A percentile compares a stretch with the other conserved stretches of the same genome.
Conservation (phyloP, 352 stramenopile species). For the Globisporangium okanoganense region DNA sequence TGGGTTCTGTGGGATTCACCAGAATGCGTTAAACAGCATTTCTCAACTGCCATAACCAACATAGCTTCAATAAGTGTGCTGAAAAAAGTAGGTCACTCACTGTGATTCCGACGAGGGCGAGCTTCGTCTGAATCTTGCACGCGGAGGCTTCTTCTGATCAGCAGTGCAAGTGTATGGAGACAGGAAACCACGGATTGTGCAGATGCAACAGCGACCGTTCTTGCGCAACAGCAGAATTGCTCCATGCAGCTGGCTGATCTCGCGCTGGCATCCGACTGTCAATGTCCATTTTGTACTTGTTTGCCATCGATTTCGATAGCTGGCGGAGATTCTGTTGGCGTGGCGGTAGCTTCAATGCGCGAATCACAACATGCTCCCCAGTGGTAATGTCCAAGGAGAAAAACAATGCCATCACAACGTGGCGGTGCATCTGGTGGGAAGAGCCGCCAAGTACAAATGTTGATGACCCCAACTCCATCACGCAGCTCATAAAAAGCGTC, state of each 20-base stretch:
- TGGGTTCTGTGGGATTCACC: background rate
- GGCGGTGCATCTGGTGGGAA: background rate
- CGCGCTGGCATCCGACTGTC: constrained; percentile 18
- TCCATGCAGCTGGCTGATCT: constrained; percentile 20
- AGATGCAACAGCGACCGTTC: constrained; percentile 36
- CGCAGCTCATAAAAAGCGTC: constrained; percentile 44
- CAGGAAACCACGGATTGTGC: constrained; percentile 39
- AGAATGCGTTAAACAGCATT: background rate
- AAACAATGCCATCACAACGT: constrained; percentile 35
- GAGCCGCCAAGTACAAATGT: background rate
- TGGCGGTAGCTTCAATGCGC: constrained; percentile 40
- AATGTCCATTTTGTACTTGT: constrained; percentile 27
- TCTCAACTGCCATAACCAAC: background rate
- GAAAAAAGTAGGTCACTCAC: background rate
- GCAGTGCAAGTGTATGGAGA: constrained; percentile 41
- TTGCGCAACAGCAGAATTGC: constrained; percentile 35
- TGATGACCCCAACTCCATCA: constrained; percentile 32
- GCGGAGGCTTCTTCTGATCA: background rate
- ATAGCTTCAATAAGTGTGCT: too few species aligned
- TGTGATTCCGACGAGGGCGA: background rate
- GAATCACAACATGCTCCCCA: constrained; percentile 39
- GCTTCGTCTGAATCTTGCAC: background rate
- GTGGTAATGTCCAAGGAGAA: constrained; percentile 39
- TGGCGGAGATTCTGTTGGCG: constrained; percentile 22
- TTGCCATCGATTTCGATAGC: constrained; percentile 27